Evolutionary conservation across 345 rosid species (phyloP).

Genomic region (Corchorus capsularis): DNA sequence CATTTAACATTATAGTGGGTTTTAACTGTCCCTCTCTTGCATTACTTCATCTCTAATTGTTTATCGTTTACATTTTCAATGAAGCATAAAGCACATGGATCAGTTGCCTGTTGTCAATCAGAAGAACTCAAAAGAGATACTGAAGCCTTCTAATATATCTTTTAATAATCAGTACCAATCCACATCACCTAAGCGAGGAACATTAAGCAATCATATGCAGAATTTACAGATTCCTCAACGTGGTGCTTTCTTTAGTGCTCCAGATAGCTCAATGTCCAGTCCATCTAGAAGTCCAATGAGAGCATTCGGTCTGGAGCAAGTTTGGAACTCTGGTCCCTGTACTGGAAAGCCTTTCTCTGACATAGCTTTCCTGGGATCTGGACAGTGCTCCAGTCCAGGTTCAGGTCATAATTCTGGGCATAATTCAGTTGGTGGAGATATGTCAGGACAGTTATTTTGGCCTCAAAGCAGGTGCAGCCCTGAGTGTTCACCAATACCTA

Average conservation of each 20-base stretch:
- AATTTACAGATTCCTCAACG: slow-evolving; percentile 70
- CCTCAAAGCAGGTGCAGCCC: slow-evolving; percentile 94
- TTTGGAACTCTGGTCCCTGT: slow-evolving; percentile 64
- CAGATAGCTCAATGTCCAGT: slow-evolving; percentile 96
- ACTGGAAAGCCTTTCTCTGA: slow-evolving; percentile 75
- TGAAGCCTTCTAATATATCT: slow-evolving; percentile 57
- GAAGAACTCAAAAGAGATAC: slow-evolving; percentile 55
- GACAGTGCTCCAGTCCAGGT: slow-evolving; percentile 97
- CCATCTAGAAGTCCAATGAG: slow-evolving; percentile 97
- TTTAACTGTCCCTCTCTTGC: slow-evolving; percentile 2
- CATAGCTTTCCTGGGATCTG: slow-evolving; percentile 77
- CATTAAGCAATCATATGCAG: slow-evolving; percentile 55
- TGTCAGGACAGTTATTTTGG: slow-evolving; percentile 89
- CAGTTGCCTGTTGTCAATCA: slow-evolving; percentile 40
- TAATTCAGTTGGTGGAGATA: slow-evolving; percentile 93
- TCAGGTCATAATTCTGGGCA: slow-evolving; percentile 96
- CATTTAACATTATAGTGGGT: slow-evolving; percentile 1
- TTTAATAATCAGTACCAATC: slow-evolving; percentile 48
- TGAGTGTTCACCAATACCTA: slow-evolving; percentile 91
- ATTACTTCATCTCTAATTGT: slow-evolving; percentile 24
- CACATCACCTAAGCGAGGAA: slow-evolving; percentile 66
- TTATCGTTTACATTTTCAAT: slow-evolving; percentile 17
- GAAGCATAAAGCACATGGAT: slow-evolving; percentile 57
- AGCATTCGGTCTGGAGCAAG: slow-evolving; percentile 67
- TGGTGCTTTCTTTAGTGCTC: slow-evolving; percentile 74